Conservation (phyloP, 2,329 filamentous ascomycete genomes). For the Ophiostoma tasmaniense region DNA sequence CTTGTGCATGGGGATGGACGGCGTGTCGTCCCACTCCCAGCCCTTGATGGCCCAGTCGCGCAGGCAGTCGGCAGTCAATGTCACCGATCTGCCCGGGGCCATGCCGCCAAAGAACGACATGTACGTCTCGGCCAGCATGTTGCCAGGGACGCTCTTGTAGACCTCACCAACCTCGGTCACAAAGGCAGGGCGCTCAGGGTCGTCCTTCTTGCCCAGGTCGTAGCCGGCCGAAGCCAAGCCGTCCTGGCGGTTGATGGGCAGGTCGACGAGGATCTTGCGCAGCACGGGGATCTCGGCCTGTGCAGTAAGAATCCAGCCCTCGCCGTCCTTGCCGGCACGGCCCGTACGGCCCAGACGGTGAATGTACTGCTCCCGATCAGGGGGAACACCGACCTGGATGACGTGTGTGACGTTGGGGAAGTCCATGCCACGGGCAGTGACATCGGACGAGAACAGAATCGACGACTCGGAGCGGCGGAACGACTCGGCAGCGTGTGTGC, state of each 20-base stretch:
- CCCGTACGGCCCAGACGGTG: constrained; percentile 61
- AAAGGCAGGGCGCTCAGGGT: constrained; percentile 38
- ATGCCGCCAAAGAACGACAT: constrained; percentile 45
- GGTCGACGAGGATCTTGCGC: constrained; percentile 43
- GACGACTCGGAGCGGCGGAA: constrained; percentile 60
- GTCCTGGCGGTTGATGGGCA: constrained; percentile 52
- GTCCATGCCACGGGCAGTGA: constrained; percentile 75
- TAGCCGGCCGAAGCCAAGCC: constrained; percentile 44
- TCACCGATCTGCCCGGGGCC: constrained; percentile 27
- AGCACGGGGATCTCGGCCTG: constrained; percentile 43
- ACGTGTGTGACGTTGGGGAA: constrained; percentile 49
- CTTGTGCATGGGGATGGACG: constrained; percentile 27
- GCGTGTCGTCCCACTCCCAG: constrained; percentile 45
- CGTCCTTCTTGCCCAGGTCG: constrained; percentile 34
- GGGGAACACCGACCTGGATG: constrained; percentile 48
- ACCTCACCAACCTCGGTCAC: constrained; percentile 38
- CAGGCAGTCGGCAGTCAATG: constrained; percentile 38
- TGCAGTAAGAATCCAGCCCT: constrained; percentile 60
- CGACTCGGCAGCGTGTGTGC: constrained; percentile 60
- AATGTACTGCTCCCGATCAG: constrained; percentile 49
- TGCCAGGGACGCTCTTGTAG: constrained; percentile 34
- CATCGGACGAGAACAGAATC: constrained; percentile 69
- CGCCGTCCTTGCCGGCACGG: constrained; percentile 63
- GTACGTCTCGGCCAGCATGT: constrained; percentile 43
- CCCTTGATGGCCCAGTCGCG: constrained; percentile 45